Base-by-base conservation (phyloP, 2,329 filamentous ascomycete species). In the Aspergillus sp. region DNA sequence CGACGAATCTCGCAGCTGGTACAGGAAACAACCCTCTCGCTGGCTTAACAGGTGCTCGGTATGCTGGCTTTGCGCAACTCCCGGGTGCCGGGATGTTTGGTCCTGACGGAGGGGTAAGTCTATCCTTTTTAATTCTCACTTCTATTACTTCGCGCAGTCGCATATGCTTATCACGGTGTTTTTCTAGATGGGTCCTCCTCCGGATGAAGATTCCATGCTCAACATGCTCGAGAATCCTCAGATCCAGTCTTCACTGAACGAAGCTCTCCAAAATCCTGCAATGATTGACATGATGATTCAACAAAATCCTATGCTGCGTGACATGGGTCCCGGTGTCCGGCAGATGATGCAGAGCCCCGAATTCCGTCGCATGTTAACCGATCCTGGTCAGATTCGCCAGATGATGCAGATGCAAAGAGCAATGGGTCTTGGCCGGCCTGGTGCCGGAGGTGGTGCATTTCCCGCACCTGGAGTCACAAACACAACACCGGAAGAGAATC, bases 231-330 rank as follows among this genome's bases (percentile, higher is more conserved):
- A 86, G 52, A 88, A 97, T 62, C 93, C 93, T 26, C 85, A 88
- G 62, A 83, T 94, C 47, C 81, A 87, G 53, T 85, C 88, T 55
- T 83, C 84, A 46, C 86, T 98, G 80, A 94, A 93, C 67, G 91
- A 96, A 69, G 88, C 90, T 33, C 85, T 98, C 66, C 87, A 90
- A 67, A 97, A 97, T 69, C 91, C 93, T n/a, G 80, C 83, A 12
- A 86, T 98, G 58, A 80, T 97, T 63, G 88, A 97, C 62, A 88
- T 94, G 79, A 87, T 97, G 79, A 89, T 98, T 58, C 82, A 93
- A 58, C 81, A 85, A 61, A 95, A 95, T 63, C 93, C 93, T 2
- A 84, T 88, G 77, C 74, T 89, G 12, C 79, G 83, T 58, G 78
- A 81, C 50, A 80, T 86, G 66, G 74, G 76, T 26, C 86, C 86